phyloP scores from a whole-genome alignment of 2,329 filamentous ascomycete genomes.

The Penicillium sp. region DNA sequence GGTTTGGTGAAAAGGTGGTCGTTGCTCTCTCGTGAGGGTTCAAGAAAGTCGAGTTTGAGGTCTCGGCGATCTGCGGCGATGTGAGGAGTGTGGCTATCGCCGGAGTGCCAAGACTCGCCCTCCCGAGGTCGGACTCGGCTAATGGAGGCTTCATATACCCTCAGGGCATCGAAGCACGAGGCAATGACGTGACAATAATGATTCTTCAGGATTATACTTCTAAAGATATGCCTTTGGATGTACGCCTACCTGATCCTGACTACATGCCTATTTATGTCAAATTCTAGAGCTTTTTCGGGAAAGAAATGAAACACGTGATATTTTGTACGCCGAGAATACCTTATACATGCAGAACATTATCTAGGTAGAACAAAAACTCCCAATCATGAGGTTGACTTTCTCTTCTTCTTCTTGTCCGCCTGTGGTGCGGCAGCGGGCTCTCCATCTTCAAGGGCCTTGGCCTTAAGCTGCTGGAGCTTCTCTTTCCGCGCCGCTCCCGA shows the following conservation, averaged over 20 bases:
- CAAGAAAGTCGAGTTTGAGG: conserved; percentile 19
- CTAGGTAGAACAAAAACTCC: conserved; percentile 18
- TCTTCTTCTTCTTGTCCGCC: conserved; percentile 38
- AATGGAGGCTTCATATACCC: conserved; percentile 25
- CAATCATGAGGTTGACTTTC: conserved; percentile 39
- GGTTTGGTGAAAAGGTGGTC: neutral
- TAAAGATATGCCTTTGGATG: neutral
- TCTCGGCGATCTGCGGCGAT: conserved; percentile 29
- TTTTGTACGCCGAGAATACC: conserved; percentile 35
- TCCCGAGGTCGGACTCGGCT: conserved; percentile 39
- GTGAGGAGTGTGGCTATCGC: conserved; percentile 34
- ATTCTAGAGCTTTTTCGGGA: neutral
- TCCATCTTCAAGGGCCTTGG: conserved; percentile 46
- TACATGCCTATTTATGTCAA: neutral
- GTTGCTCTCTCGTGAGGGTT: conserved; percentile 14
- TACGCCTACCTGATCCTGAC: neutral
- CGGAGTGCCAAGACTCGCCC: conserved; percentile 35
- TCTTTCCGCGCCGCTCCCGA: conserved; percentile 43
- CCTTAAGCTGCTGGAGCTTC: conserved; percentile 52
- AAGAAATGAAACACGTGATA: conserved; percentile 32
- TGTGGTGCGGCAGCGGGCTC: conserved; percentile 24
- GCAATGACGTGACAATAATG: neutral
- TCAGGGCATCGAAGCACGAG: conserved; percentile 6
- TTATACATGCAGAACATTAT: conserved; percentile 34
- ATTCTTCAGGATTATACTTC: neutral